Conservation (phyloP, 2,329 filamentous ascomycete genomes). For the Stachybotrys echinatus region DNA sequence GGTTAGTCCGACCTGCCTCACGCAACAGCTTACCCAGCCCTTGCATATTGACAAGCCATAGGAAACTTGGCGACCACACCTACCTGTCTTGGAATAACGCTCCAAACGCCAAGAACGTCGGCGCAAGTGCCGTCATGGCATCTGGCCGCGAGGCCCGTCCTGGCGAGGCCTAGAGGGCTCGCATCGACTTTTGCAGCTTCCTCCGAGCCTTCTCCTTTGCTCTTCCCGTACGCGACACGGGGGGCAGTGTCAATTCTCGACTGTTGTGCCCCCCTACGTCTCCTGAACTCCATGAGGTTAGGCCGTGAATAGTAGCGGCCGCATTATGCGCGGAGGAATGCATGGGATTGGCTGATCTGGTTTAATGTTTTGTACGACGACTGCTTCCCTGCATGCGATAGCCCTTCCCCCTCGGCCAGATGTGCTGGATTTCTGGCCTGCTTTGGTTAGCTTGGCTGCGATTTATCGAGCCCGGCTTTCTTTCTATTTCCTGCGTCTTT, state of each 20-base stretch:
- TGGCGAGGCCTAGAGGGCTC: slow-evolving; percentile 34
- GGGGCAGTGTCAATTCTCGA: background rate
- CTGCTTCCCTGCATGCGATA: no score
- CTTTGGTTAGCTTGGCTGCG: no score
- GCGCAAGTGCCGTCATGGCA: slow-evolving; percentile 38
- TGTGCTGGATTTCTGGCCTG: no score
- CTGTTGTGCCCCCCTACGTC: background rate
- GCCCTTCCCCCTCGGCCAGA: no score
- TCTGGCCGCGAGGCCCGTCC: slow-evolving; percentile 52
- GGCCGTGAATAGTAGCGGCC: background rate
- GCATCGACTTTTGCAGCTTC: slow-evolving; percentile 16
- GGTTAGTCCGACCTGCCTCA: slow-evolving; percentile 53
- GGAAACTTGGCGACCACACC: slow-evolving; percentile 96
- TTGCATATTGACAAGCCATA: slow-evolving; percentile 26
- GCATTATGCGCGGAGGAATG: no score
- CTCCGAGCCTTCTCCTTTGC: slow-evolving; percentile 7
- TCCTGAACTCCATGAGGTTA: slow-evolving; percentile 1
- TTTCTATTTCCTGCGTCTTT: background rate
- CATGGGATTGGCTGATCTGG: no score
- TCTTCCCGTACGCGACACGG: slow-evolving; percentile 5
- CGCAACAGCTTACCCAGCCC: background rate
- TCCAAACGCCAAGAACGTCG: slow-evolving; percentile 36
- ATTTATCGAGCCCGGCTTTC: slow-evolving; percentile 7
- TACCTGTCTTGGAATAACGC: slow-evolving; percentile 90
- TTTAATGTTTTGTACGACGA: no score